These are phyloP conservation scores for Trichoderma brevicompactum DNA, from an alignment of 2,329 filamentous ascomycete genomes.

Conservation along the genomic window DNA sequence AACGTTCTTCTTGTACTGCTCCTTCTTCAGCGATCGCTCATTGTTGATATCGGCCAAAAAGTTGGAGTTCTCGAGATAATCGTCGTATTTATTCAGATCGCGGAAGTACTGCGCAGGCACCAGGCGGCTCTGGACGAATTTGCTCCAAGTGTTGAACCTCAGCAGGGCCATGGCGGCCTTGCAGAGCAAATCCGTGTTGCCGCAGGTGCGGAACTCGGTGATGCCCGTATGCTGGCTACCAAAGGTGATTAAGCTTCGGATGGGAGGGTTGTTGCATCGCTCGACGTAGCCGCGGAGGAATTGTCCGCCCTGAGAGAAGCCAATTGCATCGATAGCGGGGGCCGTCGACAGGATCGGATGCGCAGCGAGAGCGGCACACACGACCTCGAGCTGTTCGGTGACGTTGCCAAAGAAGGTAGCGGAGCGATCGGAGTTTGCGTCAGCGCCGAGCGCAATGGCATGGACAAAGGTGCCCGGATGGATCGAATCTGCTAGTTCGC, in stretches of 20 bases:
- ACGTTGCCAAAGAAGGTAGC: constrained; percentile 93
- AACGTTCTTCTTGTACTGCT: constrained; percentile 72
- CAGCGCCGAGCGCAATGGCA: constrained; percentile 71
- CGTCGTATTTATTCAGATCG: constrained; percentile 66
- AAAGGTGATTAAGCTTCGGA: constrained; percentile 83
- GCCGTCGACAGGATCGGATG: constrained; percentile 82
- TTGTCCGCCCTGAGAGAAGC: constrained; percentile 94
- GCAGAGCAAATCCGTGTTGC: constrained; percentile 75
- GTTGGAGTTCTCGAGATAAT: constrained; percentile 80
- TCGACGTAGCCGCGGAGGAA: constrained; percentile 92
- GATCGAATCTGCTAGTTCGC: constrained; percentile 68
- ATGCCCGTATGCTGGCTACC: constrained; percentile 95
- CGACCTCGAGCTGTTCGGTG: constrained; percentile 72
- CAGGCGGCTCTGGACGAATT: constrained; percentile 75
- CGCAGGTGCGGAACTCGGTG: constrained; percentile 76
- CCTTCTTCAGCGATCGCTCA: constrained; percentile 76
- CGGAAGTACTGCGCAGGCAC: constrained; percentile 97
- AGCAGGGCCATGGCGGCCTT: constrained; percentile 78
- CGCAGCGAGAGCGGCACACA: constrained; percentile 75
- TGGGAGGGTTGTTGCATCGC: constrained; percentile 76
- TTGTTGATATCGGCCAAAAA: constrained; percentile 98
- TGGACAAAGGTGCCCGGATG: constrained; percentile 87
- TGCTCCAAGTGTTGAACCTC: constrained; percentile 77
- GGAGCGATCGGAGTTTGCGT: constrained; percentile 70
- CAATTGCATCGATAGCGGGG: constrained; percentile 84